Conservation (phyloP, 495 filamentous ascomycete species). For the Penicillium fimorum region DNA sequence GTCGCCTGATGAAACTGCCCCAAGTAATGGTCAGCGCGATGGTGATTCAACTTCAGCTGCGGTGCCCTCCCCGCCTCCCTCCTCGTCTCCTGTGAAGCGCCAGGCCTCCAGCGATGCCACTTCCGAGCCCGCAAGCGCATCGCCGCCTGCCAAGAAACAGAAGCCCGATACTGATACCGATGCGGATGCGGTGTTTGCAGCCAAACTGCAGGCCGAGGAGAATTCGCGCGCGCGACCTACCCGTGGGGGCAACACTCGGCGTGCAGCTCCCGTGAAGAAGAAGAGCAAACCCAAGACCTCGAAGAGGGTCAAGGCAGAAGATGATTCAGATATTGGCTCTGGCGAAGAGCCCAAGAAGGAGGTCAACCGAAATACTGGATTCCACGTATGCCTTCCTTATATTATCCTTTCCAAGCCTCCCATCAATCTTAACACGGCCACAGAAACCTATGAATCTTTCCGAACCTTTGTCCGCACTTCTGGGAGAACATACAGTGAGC, state of each 20-base stretch:
- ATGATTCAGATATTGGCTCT: constrained; percentile 73
- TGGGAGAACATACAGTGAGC: constrained; percentile 61
- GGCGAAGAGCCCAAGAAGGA: constrained; percentile 62
- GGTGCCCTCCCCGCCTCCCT: constrained; percentile 48
- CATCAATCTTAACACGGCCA: constrained; percentile 8
- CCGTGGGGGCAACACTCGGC: constrained; percentile 58
- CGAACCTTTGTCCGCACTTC: constrained; percentile 59
- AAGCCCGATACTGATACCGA: constrained; percentile 57
- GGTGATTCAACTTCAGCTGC: constrained; percentile 39
- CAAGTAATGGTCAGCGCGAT: constrained; percentile 46
- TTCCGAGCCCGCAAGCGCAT: constrained; percentile 44
- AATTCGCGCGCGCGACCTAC: constrained; percentile 74
- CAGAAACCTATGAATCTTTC: constrained; percentile 70
- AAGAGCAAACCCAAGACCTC: constrained; percentile 72
- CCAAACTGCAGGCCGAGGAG: constrained; percentile 87
- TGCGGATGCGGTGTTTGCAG: constrained; percentile 81
- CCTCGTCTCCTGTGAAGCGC: constrained; percentile 57
- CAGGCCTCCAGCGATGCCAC: constrained; percentile 49
- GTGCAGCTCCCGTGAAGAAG: constrained; percentile 59
- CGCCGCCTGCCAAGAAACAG: constrained; percentile 55
- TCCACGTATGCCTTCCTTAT: constrained; percentile 54
- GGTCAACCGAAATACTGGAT: constrained; percentile 63
- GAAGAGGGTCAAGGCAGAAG: constrained; percentile 70
- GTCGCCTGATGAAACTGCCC: constrained; percentile 32
- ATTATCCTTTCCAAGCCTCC: constrained; percentile 2